Evolutionary conservation across 805 yeast genomes (phyloP).

Genomic region (Candida qinlingensis): DNA sequence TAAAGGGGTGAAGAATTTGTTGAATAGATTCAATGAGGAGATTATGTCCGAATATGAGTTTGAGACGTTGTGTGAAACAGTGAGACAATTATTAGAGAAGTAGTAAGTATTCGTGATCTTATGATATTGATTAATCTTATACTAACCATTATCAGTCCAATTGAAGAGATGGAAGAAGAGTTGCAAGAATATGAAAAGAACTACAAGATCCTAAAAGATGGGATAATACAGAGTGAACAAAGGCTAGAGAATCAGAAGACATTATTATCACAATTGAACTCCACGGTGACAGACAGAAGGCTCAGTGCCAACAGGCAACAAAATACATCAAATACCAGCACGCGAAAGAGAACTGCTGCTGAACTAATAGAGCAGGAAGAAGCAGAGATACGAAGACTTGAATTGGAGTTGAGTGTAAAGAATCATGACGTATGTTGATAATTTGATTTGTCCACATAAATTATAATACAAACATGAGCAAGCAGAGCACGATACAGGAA

Average conservation of each 20-base stretch:
- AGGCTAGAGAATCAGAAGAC: slow-evolving; percentile 39
- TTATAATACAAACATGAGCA: not conserved
- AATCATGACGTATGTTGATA: not conserved
- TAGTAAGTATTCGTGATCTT: slow-evolving; percentile 13
- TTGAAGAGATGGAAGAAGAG: slow-evolving; percentile 32
- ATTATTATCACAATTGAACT: slow-evolving; percentile 32
- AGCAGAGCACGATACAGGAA: not conserved
- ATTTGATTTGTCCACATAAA: not conserved
- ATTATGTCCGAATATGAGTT: slow-evolving; percentile 32
- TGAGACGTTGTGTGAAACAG: slow-evolving; percentile 39
- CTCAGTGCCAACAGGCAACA: slow-evolving; percentile 11
- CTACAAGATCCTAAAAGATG: slow-evolving; percentile 31
- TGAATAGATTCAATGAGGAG: slow-evolving; percentile 28
- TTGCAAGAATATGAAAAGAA: slow-evolving; percentile 24
- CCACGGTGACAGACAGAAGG: slow-evolving; percentile 23
- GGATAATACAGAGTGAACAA: slow-evolving; percentile 37
- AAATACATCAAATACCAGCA: slow-evolving; percentile 8
- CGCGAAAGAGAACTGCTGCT: slow-evolving; percentile 27
- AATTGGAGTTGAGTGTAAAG: slow-evolving; percentile 28
- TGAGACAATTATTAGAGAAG: slow-evolving; percentile 30
- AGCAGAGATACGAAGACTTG: slow-evolving; percentile 38
- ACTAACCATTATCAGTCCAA: slow-evolving; percentile 22
- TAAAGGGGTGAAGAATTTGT: slow-evolving; percentile 28
- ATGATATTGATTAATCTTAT: not conserved
- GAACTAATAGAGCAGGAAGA: slow-evolving; percentile 41